Evolutionary conservation across 208 protist species (phyloP).

Genomic region (Acanthamoeba comandoni): DNA sequence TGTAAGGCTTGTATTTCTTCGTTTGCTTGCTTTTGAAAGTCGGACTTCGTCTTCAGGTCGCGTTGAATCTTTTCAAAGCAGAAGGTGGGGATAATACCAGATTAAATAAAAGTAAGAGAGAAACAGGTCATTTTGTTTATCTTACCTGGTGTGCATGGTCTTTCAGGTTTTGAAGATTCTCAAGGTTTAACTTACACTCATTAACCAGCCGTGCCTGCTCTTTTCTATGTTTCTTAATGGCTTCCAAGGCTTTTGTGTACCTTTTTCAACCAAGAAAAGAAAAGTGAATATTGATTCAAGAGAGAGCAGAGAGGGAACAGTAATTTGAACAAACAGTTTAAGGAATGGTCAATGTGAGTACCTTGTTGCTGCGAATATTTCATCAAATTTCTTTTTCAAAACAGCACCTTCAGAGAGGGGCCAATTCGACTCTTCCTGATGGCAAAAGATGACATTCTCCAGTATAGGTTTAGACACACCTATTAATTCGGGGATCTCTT

Average conservation of each 20-base stretch:
- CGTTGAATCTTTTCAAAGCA: conserved; percentile 32
- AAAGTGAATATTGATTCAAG: conserved; percentile 22
- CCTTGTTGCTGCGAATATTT: conserved; percentile 97
- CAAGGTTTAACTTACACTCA: conserved; percentile 78
- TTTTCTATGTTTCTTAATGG: conserved; percentile 82
- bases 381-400: conserved; percentile 98
- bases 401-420: conserved; percentile 92
- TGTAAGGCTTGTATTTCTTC: conserved; percentile 16
- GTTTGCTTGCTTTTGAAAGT: conserved; percentile 30
- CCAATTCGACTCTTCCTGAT: conserved; percentile 98
- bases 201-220: conserved; percentile 71
- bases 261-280: conserved; percentile 15
- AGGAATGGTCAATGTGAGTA: conserved; percentile 73
- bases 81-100: background rate
- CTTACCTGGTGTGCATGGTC: conserved; percentile 72
- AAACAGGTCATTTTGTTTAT: conserved; percentile 18
- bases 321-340: conserved; percentile 33
- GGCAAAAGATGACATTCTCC: conserved; percentile 95
- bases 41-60: background rate
- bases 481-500: conserved; percentile 95
- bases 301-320: too few species aligned
- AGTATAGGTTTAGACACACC: conserved; percentile 97
- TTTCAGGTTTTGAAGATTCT: conserved; percentile 53
- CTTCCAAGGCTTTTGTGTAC: conserved; percentile 86
- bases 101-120: background rate